Evolutionary conservation across 2,329 filamentous ascomycete species (phyloP).

Genomic region (Paecilomyces sp.): DNA sequence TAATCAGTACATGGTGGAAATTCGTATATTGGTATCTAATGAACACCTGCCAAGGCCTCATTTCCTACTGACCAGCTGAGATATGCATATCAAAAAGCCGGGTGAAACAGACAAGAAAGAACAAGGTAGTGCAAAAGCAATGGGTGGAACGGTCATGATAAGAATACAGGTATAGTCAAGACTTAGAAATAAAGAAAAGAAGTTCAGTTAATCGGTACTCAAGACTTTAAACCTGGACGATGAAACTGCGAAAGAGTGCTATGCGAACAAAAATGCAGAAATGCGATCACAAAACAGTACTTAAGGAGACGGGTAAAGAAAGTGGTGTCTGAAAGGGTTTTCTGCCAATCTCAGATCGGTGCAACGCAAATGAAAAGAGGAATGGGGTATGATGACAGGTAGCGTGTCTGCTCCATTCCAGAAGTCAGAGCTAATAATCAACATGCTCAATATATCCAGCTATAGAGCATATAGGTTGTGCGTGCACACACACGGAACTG

Average conservation of each 20-base stretch:
- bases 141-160: background rate
- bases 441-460: background rate
- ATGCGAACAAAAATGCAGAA: background rate
- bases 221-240: background rate
- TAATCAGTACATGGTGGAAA: background rate
- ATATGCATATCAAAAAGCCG: constrained; percentile 4
- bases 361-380: background rate
- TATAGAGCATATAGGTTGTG: background rate
- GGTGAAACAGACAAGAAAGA: constrained; percentile 1
- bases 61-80: background rate
- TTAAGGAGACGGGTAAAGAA: constrained; percentile 1
- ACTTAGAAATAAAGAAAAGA: no score
- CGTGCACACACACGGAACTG: background rate
- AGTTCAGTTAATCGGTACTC: background rate
- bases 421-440: background rate
- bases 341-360: background rate
- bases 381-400: constrained; percentile 4
- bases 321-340: background rate
- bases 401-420: background rate
- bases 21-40: background rate
- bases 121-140: background rate
- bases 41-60: background rate
- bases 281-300: background rate
- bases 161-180: background rate
- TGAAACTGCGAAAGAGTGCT: background rate